A percentile compares a stretch with the other conserved stretches of the same genome.
These are phyloP conservation scores for Alternaria novae-zelandiae DNA, from an alignment of 2,329 filamentous ascomycete species.

Conservation along the genomic window DNA sequence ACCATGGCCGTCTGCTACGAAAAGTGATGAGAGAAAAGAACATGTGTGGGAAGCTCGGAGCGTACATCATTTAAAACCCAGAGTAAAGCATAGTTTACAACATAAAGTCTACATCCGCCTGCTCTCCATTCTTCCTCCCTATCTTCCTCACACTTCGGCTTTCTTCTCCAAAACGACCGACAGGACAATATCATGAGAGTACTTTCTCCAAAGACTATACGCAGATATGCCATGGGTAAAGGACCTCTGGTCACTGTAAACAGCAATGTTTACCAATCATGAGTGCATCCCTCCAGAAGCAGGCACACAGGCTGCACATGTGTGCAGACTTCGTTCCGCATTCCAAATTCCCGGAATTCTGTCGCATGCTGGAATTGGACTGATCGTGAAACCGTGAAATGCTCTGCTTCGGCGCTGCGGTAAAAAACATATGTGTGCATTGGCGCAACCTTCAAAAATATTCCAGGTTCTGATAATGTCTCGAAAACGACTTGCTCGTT, in stretches of 20 bases:
- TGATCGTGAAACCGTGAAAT: background rate
- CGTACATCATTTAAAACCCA: background rate
- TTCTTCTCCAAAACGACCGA: background rate
- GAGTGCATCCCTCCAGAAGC: background rate
- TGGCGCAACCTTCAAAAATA: background rate
- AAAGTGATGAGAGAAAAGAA: background rate
- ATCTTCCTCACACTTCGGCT: background rate
- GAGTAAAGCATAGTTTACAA: background rate
- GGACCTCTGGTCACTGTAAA: background rate
- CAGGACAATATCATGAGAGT: too few relatives aligned
- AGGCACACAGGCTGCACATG: too few relatives aligned
- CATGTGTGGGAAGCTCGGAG: background rate
- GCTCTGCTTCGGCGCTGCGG: background rate
- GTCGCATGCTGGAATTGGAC: background rate
- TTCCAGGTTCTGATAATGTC: fast-evolving
- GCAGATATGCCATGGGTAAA: background rate
- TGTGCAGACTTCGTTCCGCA: background rate
- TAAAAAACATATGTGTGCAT: background rate
- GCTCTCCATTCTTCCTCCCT: background rate
- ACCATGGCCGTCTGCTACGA: background rate
- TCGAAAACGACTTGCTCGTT: background rate
- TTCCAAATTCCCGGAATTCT: background rate
- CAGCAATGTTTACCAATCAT: background rate
- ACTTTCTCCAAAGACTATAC: too few relatives aligned
- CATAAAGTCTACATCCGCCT: background rate